Evolutionary conservation across 2,329 filamentous ascomycete genomes (phyloP).

Genomic region (Ciborinia camelliae): DNA sequence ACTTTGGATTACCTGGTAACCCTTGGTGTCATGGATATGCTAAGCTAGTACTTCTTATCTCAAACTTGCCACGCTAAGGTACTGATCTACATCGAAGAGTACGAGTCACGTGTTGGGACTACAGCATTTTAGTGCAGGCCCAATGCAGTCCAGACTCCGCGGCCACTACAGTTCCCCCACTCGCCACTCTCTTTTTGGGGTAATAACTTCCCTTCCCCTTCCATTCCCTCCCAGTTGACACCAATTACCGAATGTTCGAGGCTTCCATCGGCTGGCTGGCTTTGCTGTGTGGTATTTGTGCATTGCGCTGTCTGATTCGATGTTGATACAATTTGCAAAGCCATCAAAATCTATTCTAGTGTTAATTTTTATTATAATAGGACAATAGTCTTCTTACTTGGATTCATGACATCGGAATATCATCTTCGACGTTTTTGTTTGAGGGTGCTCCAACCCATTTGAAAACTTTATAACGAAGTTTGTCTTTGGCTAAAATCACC

Average conservation of each 20-base stretch:
- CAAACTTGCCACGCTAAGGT: not conserved
- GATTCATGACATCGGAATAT: slow-evolving; percentile 30
- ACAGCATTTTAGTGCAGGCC: not conserved
- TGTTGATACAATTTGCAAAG: not conserved
- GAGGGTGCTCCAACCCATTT: slow-evolving; percentile 17
- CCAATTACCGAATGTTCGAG: not conserved
- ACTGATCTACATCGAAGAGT: not conserved
- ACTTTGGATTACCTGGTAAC: not conserved
- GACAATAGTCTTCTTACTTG: not conserved
- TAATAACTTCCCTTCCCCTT: too few relatives aligned
- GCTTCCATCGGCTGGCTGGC: not conserved
- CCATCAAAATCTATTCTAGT: not conserved
- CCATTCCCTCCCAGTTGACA: too few relatives aligned
- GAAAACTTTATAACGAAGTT: slow-evolving; percentile 34
- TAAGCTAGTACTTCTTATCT: not conserved
- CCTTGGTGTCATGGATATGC: not conserved
- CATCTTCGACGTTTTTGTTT: slow-evolving; percentile 20
- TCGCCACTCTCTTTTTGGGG: not conserved
- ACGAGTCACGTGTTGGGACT: not conserved
- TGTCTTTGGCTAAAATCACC: slow-evolving; percentile 31
- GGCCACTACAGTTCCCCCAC: not conserved
- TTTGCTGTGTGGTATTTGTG: not conserved
- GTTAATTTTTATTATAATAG: not conserved
- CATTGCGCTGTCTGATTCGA: not conserved
- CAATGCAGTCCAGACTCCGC: not conserved